A percentile compares a stretch with the other conserved stretches of the same genome.
phyloP scores from a whole-genome alignment of 2,329 filamentous ascomycete genomes.

The Aspergillus phoenicis region DNA sequence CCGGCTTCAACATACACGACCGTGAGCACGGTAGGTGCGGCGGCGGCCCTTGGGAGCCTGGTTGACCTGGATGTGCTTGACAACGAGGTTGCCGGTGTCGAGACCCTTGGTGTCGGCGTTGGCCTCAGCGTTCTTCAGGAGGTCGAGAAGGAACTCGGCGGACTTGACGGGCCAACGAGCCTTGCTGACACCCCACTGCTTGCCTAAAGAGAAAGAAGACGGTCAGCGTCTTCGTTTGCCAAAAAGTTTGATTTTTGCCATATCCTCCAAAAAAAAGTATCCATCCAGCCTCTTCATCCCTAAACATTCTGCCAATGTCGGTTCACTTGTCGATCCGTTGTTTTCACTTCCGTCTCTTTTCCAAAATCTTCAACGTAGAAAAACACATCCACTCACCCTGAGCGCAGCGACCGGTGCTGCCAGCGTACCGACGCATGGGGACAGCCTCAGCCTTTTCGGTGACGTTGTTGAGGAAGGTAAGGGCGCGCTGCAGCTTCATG shows the following conservation, averaged over 20 bases:
- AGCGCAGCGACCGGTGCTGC: slow-evolving; percentile 90
- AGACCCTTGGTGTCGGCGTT: slow-evolving; percentile 97
- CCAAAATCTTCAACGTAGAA: slow-evolving; percentile 15
- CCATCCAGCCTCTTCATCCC: background rate
- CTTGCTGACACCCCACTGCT: slow-evolving; percentile 97
- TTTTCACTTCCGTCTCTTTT: background rate
- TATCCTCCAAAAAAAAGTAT: background rate
- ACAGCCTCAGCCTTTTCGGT: slow-evolving; percentile 96
- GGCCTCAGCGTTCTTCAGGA: slow-evolving; percentile 96
- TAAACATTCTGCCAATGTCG: background rate
- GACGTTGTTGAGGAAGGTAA: slow-evolving; percentile 98
- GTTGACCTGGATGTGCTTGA: slow-evolving; percentile 99
- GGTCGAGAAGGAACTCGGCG: slow-evolving; percentile 93
- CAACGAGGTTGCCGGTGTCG: slow-evolving; percentile 93
- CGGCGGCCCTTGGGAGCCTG: slow-evolving; percentile 99
- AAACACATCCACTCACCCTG: slow-evolving; percentile 75
- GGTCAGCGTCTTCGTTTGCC: slow-evolving; percentile 9
- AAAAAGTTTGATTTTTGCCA: background rate
- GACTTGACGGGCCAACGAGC: slow-evolving; percentile 99
- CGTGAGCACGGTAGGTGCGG: slow-evolving; percentile 99
- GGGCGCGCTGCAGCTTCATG: slow-evolving; percentile 94
- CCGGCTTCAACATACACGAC: slow-evolving; percentile 76
- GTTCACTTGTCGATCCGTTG: slow-evolving; percentile 8
- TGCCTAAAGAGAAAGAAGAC: slow-evolving; percentile 62
- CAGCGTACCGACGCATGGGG: slow-evolving; percentile 96